These are phyloP conservation scores for Diversispora eburnea DNA, from an alignment of 192 early-diverging fungal species.

Conservation along the genomic window DNA sequence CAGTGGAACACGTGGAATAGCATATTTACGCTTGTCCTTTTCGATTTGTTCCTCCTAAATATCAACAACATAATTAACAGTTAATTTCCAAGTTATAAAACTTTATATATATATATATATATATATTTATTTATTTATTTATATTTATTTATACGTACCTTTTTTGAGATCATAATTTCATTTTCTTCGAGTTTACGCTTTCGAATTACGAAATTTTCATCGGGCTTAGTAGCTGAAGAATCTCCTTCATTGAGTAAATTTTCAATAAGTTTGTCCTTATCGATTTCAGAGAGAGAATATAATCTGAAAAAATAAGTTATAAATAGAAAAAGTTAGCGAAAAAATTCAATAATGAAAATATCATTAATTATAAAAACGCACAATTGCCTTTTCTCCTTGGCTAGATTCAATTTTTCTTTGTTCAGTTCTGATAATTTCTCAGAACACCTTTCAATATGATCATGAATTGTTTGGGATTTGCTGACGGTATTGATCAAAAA, in stretches of 20 bases:
- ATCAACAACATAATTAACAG: no score
- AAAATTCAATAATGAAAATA: background rate
- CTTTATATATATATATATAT: background rate
- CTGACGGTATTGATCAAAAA: conserved; percentile 56
- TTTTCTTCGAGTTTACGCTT: conserved; percentile 47
- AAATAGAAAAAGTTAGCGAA: background rate
- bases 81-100: no score
- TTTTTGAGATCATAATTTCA: conserved; percentile 48
- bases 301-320: conserved; percentile 5
- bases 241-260: background rate
- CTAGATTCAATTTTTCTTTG: conserved; percentile 71
- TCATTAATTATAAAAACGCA: conserved; percentile 36
- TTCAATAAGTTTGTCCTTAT: conserved; percentile 18
- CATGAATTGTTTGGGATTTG: conserved; percentile 52
- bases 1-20: conserved; percentile 63
- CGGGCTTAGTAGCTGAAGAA: background rate
- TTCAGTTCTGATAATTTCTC: conserved; percentile 67
- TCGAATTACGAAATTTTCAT: conserved; percentile 34
- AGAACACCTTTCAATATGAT: conserved; percentile 70
- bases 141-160: conserved; percentile 16
- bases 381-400: conserved; percentile 61
- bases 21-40: conserved; percentile 59
- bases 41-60: conserved; percentile 66
- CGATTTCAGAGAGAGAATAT: conserved; percentile 15
- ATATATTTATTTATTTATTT: background rate